A percentile compares a stretch with the other conserved stretches of the same genome.
These are phyloP conservation scores for Xylaria sp. DNA, from an alignment of 2,329 filamentous ascomycete species.

Conservation along the genomic window DNA sequence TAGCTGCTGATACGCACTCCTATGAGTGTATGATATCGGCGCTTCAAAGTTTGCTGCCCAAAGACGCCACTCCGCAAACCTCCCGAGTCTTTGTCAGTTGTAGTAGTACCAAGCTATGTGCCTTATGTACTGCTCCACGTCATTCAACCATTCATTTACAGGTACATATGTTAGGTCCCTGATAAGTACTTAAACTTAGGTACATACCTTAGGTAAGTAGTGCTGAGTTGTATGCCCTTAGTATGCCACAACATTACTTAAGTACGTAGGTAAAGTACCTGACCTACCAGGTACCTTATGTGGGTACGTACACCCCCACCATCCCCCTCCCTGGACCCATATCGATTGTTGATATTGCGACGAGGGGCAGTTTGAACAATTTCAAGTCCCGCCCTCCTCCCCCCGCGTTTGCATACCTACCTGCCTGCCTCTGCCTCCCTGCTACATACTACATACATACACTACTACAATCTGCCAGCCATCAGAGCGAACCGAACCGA, in stretches of 20 bases:
- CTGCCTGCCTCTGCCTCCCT: not conserved
- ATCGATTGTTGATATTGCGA: constrained; percentile 16
- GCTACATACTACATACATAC: constrained; percentile 5
- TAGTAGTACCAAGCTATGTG: not conserved
- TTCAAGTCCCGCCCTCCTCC: constrained; percentile 30
- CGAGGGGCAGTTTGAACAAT: constrained; percentile 34
- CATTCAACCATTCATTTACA: not conserved
- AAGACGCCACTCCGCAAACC: not conserved
- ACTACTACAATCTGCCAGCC: constrained; percentile 6
- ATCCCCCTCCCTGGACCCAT: constrained; percentile 19
- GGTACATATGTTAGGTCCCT: not conserved
- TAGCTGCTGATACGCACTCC: no score
- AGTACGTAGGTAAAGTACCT: not conserved
- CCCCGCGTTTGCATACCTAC: constrained; percentile 37
- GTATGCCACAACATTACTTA: not conserved
- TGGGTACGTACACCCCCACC: not conserved
- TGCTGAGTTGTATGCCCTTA: not conserved
- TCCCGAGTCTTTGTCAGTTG: no score
- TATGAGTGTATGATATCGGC: not conserved
- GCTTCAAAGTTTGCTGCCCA: constrained; percentile 31
- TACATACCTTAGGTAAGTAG: not conserved
- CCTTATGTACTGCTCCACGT: constrained; percentile 8
- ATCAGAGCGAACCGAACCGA: constrained; percentile 15
- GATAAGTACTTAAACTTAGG: not conserved
- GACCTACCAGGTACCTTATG: not conserved